phyloP scores from a whole-genome alignment of 305 asterid genomes.

The Rubia balearica region DNA sequence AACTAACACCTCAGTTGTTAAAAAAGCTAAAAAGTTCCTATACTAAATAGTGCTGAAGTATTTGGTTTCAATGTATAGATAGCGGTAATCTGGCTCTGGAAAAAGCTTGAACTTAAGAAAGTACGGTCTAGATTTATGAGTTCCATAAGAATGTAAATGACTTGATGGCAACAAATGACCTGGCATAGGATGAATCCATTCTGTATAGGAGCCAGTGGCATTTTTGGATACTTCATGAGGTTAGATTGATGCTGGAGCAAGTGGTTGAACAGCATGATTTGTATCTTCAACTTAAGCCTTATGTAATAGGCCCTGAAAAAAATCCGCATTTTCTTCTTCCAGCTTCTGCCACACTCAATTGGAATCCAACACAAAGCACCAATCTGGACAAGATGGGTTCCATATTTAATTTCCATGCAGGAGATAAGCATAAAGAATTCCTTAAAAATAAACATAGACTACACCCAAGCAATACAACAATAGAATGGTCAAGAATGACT shows the following conservation, averaged over 20 bases:
- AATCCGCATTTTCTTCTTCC: constrained; percentile 39
- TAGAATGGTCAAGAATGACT: neutral
- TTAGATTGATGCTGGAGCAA: constrained; percentile 80
- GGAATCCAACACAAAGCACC: constrained; percentile 9
- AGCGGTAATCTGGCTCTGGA: no score
- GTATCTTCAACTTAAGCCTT: constrained; percentile 62
- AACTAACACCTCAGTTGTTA: neutral
- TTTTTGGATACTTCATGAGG: constrained; percentile 76
- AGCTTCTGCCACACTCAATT: constrained; percentile 70
- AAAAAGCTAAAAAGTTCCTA: neutral
- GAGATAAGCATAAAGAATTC: neutral
- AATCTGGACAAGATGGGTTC: neutral
- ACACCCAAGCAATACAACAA: neutral
- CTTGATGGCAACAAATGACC: constrained; percentile 31
- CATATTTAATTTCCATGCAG: neutral
- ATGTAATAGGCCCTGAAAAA: constrained; percentile 38
- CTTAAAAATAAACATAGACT: neutral
- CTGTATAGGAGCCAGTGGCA: constrained; percentile 41
- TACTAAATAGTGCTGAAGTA: neutral
- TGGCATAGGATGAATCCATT: constrained; percentile 75
- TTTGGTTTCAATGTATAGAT: no score
- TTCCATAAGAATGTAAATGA: neutral
- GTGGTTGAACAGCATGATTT: constrained; percentile 82
- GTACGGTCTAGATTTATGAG: neutral
- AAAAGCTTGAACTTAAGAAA: neutral